Base-by-base conservation (phyloP, 2,329 filamentous ascomycete genomes). In the Laburnicola sp. region DNA sequence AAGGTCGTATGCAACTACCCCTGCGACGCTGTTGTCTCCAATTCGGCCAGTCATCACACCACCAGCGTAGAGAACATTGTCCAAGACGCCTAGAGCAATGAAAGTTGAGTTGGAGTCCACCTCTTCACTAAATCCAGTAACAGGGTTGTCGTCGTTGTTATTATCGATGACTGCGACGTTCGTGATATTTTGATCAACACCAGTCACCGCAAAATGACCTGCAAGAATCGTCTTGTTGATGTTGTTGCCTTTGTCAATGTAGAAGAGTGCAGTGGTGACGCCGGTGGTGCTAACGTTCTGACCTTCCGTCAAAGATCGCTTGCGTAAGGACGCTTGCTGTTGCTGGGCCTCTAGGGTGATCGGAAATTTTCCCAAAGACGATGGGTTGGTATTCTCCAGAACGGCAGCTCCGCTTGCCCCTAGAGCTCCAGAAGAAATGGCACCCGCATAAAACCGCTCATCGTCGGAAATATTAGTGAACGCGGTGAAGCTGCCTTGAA, bases 211-310 rank as follows among this genome's bases (percentile, higher is more conserved):
- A 69, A 99, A 99, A 63, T 91, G 90, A 1, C 94, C 94, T 42
- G 86, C 94, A 26, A 97, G 79, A 34, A 97, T 83, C 0, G 94
- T 97, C 50, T 95, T 80, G 71, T 97, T 97, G 57, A 84, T 82
- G 51, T 77, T 78, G 56, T 84, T 83, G 11, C 81, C 78, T 6
- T 45, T 45, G 34, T 81, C 16, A 16, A 16, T 82, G 70, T 96
- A 91, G 67, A 95, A 96, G 2, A 86, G 75, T 27, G 91, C 94
- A 6, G 88, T 84, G 22, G 87, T 79, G n/a, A 96, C 86, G 27
- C 90, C 91, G 2, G 81, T 80, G 6, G 82, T 73, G 53, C 76
- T 80, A 40, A 76, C 63, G 56, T 79, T 79, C 37, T 77, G 70
- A 16, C 67, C 68, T 26, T 67, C 69, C 31, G 74, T 56, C 10